These are phyloP conservation scores for Aspergillus sojae DNA, from an alignment of 2,329 filamentous ascomycete genomes.

Conservation along the genomic window DNA sequence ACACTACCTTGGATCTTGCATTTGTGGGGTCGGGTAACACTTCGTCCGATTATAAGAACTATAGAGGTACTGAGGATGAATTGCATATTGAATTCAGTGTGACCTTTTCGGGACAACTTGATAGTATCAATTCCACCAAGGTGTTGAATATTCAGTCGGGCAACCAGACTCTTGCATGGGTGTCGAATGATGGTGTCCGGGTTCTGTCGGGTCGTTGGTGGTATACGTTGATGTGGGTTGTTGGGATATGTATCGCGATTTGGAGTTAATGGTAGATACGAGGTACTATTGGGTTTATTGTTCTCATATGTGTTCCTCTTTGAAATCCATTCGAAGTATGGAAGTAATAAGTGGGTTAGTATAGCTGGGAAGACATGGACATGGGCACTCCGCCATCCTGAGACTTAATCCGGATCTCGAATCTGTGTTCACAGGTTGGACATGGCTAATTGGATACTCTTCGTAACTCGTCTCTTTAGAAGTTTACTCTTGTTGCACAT, in stretches of 20 bases:
- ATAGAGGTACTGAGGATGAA: background rate
- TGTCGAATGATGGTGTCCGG: background rate
- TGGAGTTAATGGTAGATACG: background rate
- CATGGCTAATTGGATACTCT: no score
- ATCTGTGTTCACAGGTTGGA: no score
- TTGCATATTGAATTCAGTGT: background rate
- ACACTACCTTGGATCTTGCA: background rate
- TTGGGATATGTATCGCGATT: background rate
- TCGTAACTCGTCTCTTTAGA: no score
- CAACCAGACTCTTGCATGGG: background rate
- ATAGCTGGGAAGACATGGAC: no score
- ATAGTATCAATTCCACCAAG: slow-evolving; percentile 1
- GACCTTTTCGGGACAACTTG: background rate
- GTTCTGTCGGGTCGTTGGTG: background rate
- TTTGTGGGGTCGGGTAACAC: background rate
- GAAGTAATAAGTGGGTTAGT: no score
- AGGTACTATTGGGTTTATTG: background rate
- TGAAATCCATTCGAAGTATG: no score
- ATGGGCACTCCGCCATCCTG: no score
- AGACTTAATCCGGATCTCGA: no score
- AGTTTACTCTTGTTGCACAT: no score
- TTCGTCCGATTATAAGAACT: background rate
- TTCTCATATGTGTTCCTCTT: no score
- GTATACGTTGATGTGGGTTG: background rate
- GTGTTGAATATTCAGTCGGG: background rate